phyloP scores from a whole-genome alignment of 352 stramenopile genomes.

The Pythium graminicola region DNA sequence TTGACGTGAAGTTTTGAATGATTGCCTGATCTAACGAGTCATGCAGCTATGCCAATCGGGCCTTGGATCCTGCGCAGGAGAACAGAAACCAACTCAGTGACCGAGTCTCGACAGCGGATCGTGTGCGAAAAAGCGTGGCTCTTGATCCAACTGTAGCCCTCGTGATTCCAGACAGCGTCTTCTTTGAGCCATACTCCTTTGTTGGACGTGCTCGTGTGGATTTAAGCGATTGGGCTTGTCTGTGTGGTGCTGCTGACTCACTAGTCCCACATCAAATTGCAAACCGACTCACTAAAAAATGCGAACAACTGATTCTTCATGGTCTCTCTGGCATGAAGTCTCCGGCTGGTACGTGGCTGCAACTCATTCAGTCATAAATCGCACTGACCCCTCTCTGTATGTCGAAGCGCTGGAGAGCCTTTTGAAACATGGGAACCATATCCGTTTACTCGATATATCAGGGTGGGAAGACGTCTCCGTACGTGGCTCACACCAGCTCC shows the following conservation, averaged over 20 bases:
- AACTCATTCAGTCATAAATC: neutral
- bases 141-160: neutral
- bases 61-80: neutral
- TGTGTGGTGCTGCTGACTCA: constrained; percentile 25
- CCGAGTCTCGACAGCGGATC: constrained; percentile 8
- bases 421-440: constrained; percentile 30
- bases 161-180: constrained; percentile 38
- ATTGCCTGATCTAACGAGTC: neutral
- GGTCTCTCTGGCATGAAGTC: constrained; percentile 26
- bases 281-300: constrained; percentile 35
- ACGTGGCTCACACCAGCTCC: too few species aligned
- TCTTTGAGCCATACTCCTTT: constrained; percentile 53
- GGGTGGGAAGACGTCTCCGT: constrained; percentile 18
- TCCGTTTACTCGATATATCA: constrained; percentile 36
- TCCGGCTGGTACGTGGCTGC: constrained; percentile 31
- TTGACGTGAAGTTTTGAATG: neutral
- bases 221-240: constrained; percentile 45
- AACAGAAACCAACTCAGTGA: constrained; percentile 40
- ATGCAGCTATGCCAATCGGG: neutral
- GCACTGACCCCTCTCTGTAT: neutral
- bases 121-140: neutral
- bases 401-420: constrained; percentile 30
- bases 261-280: constrained; percentile 33
- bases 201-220: constrained; percentile 31
- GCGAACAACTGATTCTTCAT: constrained; percentile 38